Evolutionary conservation across 768 basidiomycete species (phyloP).

Genomic region (Podaxis pistillaris): DNA sequence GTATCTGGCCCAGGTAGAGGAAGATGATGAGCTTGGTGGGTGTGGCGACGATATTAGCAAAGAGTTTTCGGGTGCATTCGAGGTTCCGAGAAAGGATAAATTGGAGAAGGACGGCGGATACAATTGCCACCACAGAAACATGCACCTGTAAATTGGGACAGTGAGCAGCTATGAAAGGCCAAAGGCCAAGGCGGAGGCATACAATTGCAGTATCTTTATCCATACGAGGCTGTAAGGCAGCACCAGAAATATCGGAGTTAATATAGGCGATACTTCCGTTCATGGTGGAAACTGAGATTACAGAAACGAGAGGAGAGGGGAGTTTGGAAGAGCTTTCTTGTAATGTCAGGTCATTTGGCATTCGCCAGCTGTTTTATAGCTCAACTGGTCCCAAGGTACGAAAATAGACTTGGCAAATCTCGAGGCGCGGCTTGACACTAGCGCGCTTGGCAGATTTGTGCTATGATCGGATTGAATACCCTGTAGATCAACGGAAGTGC

Average conservation of each 20-base stretch:
- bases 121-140: not conserved
- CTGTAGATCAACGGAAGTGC: not conserved
- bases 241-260: not conserved
- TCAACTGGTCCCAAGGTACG: conserved; percentile 5
- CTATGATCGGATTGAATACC: conserved; percentile 1
- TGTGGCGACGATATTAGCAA: not conserved
- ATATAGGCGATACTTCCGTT: not conserved
- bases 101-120: not conserved
- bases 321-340: not conserved
- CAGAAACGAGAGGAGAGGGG: not conserved
- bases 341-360: not conserved
- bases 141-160: not conserved
- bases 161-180: not conserved
- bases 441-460: conserved; percentile 7
- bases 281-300: not conserved
- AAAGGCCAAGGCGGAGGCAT: not conserved
- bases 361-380: conserved; percentile 8
- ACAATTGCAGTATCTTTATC: not conserved
- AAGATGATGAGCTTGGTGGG: conserved; percentile 7
- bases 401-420: conserved; percentile 14
- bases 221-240: not conserved
- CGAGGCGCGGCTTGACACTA: conserved; percentile 3
- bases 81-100: not conserved
- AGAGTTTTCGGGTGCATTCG: not conserved
- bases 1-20: conserved; percentile 2